Evolutionary conservation across 108 stramenopile species (phyloP).

Genomic region (Nannochloropsis oceanica): DNA sequence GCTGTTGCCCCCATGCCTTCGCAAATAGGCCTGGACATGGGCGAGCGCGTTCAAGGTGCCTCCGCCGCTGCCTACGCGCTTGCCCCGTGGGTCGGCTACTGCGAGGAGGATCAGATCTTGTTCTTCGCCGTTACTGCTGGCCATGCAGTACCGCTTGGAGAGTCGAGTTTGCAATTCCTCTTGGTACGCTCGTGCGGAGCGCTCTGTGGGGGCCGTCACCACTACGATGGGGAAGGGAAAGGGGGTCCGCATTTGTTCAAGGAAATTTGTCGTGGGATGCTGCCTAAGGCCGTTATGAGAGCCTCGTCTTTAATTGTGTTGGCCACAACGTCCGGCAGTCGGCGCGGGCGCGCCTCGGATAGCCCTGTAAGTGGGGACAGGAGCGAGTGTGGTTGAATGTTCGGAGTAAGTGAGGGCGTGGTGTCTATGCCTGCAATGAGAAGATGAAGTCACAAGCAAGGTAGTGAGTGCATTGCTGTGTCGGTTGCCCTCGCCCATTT

Average conservation of each 20-base stretch:
- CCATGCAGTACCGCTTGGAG: background rate
- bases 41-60: slow-evolving; percentile 29
- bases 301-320: no score
- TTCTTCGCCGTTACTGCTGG: background rate
- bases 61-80: slow-evolving; percentile 25
- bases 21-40: slow-evolving; percentile 1
- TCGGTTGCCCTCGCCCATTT: no score
- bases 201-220: background rate
- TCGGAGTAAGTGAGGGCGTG: no score
- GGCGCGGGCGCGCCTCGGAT: no score
- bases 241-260: background rate
- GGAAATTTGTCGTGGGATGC: no score
- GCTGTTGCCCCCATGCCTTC: background rate
- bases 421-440: no score
- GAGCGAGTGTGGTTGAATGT: no score
- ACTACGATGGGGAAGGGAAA: background rate
- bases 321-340: no score
- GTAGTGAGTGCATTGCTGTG: no score
- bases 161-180: background rate
- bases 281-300: no score
- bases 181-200: background rate
- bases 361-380: no score
- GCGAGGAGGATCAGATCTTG: slow-evolving; percentile 9
- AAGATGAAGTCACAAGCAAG: no score
- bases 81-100: slow-evolving; percentile 22